phyloP scores from a whole-genome alignment of 305 asterid genomes.

The Fraxinus paxiana region DNA sequence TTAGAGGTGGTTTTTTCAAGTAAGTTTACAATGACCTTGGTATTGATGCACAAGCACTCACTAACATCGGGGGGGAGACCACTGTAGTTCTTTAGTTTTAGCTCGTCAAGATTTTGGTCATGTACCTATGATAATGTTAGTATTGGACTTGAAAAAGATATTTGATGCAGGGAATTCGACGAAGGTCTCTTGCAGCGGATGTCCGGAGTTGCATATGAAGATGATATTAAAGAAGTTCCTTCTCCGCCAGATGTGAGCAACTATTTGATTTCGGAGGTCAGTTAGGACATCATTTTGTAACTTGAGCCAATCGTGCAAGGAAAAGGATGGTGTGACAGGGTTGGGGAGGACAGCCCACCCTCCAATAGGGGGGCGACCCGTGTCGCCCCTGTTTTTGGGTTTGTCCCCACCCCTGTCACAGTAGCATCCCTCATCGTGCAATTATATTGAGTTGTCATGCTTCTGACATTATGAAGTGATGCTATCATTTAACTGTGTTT shows the following conservation, averaged over 20 bases:
- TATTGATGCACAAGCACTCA: not conserved
- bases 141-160: slow-evolving; percentile 27
- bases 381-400: too few relatives aligned
- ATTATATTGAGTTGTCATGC: not conserved
- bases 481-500: not conserved
- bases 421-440: too few relatives aligned
- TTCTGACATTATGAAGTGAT: not conserved
- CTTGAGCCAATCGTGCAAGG: not conserved
- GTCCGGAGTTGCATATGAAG: slow-evolving; percentile 79
- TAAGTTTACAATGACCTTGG: slow-evolving; percentile 36
- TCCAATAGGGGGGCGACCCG: too few relatives aligned
- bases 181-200: slow-evolving; percentile 72
- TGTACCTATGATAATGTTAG: slow-evolving; percentile 19
- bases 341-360: too few relatives aligned
- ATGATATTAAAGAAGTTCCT: slow-evolving; percentile 50
- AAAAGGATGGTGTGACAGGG: too few relatives aligned
- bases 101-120: slow-evolving; percentile 18
- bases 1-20: slow-evolving; percentile 96
- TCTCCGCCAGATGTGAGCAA: slow-evolving; percentile 84
- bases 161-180: slow-evolving; percentile 73
- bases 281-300: slow-evolving; percentile 22
- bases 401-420: too few relatives aligned
- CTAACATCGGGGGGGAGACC: not conserved
- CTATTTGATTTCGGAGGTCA: slow-evolving; percentile 77
- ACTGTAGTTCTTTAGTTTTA: not conserved